Base-by-base conservation (phyloP, 768 basidiomycete species). In the Amanita thiersii region DNA sequence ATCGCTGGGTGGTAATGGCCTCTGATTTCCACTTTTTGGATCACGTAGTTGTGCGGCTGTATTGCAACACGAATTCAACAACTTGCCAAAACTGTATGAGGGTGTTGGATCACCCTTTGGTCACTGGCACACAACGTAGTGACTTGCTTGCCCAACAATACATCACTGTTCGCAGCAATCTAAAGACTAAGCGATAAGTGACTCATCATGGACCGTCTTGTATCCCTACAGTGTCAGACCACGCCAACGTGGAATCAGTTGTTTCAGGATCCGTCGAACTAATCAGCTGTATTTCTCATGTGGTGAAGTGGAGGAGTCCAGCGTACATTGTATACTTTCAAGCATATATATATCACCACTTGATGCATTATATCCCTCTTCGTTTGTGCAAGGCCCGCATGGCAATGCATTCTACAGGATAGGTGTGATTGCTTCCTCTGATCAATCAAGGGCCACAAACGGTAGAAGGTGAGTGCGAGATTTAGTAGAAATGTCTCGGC, bases 171-270 rank as follows among this genome's bases (percentile, higher is more conserved):
- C 7, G 86, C 87, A 20, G 86, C 65, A 50, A 98, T 85, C 87
- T 91, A 46, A 8, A 38, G n/a, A n/a, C n/a, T 9, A 39, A 40
- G 34, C 19, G 21, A 52, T 34, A 52, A 39, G n/a, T n/a, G 36
- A 18, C 25, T 15, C 29, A 12, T 25, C 30, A 25, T 24, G 21
- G 10, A n/a, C n/a, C n/a, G 11, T 24, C 10, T 2, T 40, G 12
- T 10, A 9, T 17, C 61, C 85, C 58, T 57, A 90, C 89, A 55
- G 92, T 94, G 47, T 91, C 91, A 12, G 79, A 69, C 96, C 96
- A 99, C 0, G 92, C 90, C 68, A 99, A 99, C 72, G 88, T 91
- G 35, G 93, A 78, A 56, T 99, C 96, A 14, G 80, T 81, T 5
- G 81, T 91, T 64, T 99, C 96, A 2, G 96, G 96, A 38, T 96